These are phyloP conservation scores for Nadsonia commutata DNA, from an alignment of 1,139 yeast species.

Conservation along the genomic window DNA sequence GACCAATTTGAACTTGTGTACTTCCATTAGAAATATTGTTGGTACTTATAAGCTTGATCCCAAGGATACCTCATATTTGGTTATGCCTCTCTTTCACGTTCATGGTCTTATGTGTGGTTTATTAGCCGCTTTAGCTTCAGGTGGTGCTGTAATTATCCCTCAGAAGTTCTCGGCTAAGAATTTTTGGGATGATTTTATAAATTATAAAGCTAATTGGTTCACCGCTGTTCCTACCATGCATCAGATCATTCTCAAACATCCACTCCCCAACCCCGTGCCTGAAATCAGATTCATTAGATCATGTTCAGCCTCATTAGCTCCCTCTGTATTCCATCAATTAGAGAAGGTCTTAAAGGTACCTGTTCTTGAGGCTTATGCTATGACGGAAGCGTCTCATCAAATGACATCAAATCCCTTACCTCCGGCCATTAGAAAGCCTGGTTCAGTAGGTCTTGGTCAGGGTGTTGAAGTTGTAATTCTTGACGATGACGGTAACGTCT, in stretches of 20 bases:
- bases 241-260: slow-evolving; percentile 39
- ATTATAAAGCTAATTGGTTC: slow-evolving; percentile 45
- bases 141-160: slow-evolving; percentile 48
- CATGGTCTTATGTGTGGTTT: slow-evolving; percentile 55
- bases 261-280: slow-evolving; percentile 35
- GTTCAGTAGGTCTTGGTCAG: slow-evolving; percentile 58
- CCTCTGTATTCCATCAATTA: slow-evolving; percentile 39
- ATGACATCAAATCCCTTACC: slow-evolving; percentile 58
- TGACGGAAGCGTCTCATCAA: slow-evolving; percentile 63
- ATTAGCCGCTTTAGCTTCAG: slow-evolving; percentile 41
- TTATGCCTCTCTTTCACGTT: slow-evolving; percentile 63
- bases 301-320: slow-evolving; percentile 54
- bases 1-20: slow-evolving; percentile 44
- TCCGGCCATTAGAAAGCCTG: slow-evolving; percentile 47
- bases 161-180: slow-evolving; percentile 39
- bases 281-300: slow-evolving; percentile 49
- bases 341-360: slow-evolving; percentile 46
- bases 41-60: slow-evolving; percentile 37
- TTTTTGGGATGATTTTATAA: slow-evolving; percentile 43
- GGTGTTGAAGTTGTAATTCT: slow-evolving; percentile 48
- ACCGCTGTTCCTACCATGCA: slow-evolving; percentile 66
- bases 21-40: slow-evolving; percentile 41
- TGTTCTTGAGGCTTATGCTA: slow-evolving; percentile 61
- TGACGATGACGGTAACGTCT: slow-evolving; percentile 31
- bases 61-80: slow-evolving; percentile 40